Evolutionary conservation across 2,329 filamentous ascomycete species (phyloP), one percentile per base, ranked within the genome.

Genomic region (Aphanoascus verrucosus): DNA sequence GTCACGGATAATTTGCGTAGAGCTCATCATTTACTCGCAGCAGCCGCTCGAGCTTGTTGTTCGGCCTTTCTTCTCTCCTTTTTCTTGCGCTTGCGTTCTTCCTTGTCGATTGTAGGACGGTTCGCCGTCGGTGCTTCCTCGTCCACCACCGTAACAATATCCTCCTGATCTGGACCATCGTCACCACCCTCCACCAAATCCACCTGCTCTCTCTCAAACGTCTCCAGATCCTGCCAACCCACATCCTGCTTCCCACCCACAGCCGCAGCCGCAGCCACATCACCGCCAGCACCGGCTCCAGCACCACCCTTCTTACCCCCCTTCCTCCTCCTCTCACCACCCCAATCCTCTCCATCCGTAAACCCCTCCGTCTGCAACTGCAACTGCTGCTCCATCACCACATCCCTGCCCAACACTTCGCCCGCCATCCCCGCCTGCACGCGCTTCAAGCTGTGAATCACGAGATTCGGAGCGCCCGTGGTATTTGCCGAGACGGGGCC

Each of bases 41-140:
- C 51, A 7, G 45, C 41, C 34, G 51, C 38, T 49, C 20, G 32
- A 20, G 51, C 51, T 37, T 35, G 42, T 58, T 66, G 67, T 63
- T 75, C 67, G 48, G 72, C 72, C 60, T 72, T 67, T 54, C 70
- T 69, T 61, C 74, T 71, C 62, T 75, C 73, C 64, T 78, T 80
- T 73, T 82, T 82, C 55, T 69, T 72, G 58, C 69, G 70, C 66
- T 77, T 80, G 57, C 77, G 70, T 52, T 76, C 74, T 57, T 76
- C 76, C 63, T 76, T 77, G 57, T 78, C 74, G 47, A 72, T 57
- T 46, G 61, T 66, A 47, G 67, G 63, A 23, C 60, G 60, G 5
- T 67, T 65, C 52, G 72, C 57, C 51, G 73, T 70, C 1, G 69
- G 71, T 50, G 71, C 65, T 37, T 73, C 67, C 17, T 68, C 60